Base-by-base conservation (phyloP, 1,284 basidiomycete genomes). In the Xerocomus nothofagi region DNA sequence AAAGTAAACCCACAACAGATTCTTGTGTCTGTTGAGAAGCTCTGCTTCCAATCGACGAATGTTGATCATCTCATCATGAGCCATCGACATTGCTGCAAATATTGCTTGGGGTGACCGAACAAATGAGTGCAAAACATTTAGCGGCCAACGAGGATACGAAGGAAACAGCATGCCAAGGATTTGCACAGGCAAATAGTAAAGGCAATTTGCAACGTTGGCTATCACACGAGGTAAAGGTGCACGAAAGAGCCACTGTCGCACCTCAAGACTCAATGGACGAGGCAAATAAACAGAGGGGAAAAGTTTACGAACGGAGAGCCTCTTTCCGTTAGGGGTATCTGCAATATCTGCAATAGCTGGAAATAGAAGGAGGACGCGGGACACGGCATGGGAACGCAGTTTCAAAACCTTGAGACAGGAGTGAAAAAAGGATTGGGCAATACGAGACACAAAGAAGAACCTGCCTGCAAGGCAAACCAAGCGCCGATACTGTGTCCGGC, bases 401-500 rank as follows among this genome's bases (percentile, higher is more conserved):
- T 79, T 81, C 39, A 82, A 57, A 24, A 78, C 67, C 81, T 82
- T 50, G 30, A 29, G 39, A 39, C 40, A 46, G 38, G 42, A 39
- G 44, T 20, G 43, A 30, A 43, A 37, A 33, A 30, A 27, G 30
- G 7, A 33, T 21, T 30, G 21, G 14, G 29, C 44, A 15, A 49
- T n/a, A n/a, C 8, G 31, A 37, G 27, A 18, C 12, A 40, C 39
- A 38, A 18, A 30, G 21, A 39, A 44, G 30, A 33, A 50, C 63
- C 32, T 38, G 78, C 82, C 69, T 85, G 79, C n/a, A 78, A 57
- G 12, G 74, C 61, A 45, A 86, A 71, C 81, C 82, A 86, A 4
- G 77, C 62, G 2, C 82, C 82, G 21, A 85, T 74, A 54, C 82
- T 85, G 53, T 86, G 83, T 8, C 78, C 82, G 23, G 74, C 65